These are phyloP conservation scores for Angophora floribunda DNA, from an alignment of 345 rosid species.

Conservation along the genomic window DNA sequence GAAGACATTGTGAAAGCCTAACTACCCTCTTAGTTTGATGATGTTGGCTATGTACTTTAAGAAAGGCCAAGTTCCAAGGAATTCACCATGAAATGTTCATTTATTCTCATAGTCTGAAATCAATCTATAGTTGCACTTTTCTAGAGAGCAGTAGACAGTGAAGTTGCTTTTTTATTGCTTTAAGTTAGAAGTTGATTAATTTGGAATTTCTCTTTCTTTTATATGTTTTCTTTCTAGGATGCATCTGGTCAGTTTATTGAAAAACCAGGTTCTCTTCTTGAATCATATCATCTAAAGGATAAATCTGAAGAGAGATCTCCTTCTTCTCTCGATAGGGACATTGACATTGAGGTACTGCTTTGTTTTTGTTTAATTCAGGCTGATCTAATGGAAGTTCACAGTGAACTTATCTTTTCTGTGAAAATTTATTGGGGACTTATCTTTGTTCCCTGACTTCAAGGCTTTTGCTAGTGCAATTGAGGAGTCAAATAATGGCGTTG, in stretches of 20 bases:
- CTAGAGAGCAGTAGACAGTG: background rate
- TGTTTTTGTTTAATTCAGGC: background rate
- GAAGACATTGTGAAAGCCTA: background rate
- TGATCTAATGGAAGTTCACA: background rate
- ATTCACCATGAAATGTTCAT: background rate
- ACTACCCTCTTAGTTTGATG: background rate
- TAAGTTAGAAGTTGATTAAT: background rate
- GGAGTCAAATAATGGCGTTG: constrained; percentile 41
- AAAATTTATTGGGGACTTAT: background rate
- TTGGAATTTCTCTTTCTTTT: background rate
- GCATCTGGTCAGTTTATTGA: constrained; percentile 13
- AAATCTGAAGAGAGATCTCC: constrained; percentile 21
- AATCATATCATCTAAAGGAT: constrained; percentile 56
- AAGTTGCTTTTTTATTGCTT: background rate
- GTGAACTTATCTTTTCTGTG: background rate
- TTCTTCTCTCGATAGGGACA: constrained; percentile 2
- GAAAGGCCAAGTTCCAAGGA: background rate
- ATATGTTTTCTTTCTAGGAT: constrained; percentile 18
- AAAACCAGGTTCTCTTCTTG: constrained; percentile 51
- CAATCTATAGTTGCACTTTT: background rate
- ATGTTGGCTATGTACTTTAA: background rate
- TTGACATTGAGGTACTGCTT: constrained; percentile 31
- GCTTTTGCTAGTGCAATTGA: constrained; percentile 34
- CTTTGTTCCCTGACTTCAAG: constrained; percentile 26
- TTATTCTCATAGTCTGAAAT: background rate